Evolutionary conservation across 2,329 filamentous ascomycete genomes (phyloP).

Genomic region (Boeremia exigua): DNA sequence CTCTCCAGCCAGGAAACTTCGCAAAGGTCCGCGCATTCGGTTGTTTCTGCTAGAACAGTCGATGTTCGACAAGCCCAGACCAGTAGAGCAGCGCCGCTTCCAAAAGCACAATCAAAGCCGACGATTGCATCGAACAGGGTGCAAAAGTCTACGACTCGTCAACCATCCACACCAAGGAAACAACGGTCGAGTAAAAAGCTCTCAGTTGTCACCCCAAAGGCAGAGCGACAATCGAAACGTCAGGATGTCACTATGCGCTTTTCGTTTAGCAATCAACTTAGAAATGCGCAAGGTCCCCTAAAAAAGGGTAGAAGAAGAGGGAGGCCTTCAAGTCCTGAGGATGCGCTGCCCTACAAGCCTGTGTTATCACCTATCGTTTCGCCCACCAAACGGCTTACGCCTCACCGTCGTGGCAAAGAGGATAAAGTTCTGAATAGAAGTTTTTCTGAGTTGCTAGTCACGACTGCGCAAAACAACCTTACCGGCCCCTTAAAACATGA

Average conservation of each 20-base stretch:
- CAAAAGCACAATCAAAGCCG: background rate
- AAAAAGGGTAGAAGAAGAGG: conserved; percentile 16
- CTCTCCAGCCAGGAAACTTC: conserved; percentile 13
- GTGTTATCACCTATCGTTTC: conserved; percentile 8
- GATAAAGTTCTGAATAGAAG: conserved; percentile 12
- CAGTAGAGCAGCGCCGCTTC: background rate
- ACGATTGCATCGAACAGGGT: background rate
- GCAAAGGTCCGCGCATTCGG: conserved; percentile 15
- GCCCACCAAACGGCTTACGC: conserved; percentile 7
- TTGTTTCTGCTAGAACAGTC: conserved; percentile 9
- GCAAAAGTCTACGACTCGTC: conserved; percentile 8
- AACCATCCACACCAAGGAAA: conserved; percentile 9
- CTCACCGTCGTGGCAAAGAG: conserved; percentile 1
- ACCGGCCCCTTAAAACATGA: conserved; percentile 6
- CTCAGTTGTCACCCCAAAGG: conserved; percentile 7
- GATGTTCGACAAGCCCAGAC: background rate
- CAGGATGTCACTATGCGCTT: conserved; percentile 23
- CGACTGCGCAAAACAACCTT: conserved; percentile 7
- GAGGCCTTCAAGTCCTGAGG: background rate
- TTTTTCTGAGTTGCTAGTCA: conserved; percentile 14
- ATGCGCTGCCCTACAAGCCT: background rate
- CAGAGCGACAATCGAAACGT: conserved; percentile 6
- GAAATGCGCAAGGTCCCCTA: conserved; percentile 2
- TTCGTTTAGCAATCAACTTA: conserved; percentile 18
- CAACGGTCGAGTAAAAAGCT: conserved; percentile 3